Percentiles rank a stretch among this genome's conserved stretches.
phyloP scores from a whole-genome alignment of 1,284 basidiomycete genomes.

The Fistulina hepatica region DNA sequence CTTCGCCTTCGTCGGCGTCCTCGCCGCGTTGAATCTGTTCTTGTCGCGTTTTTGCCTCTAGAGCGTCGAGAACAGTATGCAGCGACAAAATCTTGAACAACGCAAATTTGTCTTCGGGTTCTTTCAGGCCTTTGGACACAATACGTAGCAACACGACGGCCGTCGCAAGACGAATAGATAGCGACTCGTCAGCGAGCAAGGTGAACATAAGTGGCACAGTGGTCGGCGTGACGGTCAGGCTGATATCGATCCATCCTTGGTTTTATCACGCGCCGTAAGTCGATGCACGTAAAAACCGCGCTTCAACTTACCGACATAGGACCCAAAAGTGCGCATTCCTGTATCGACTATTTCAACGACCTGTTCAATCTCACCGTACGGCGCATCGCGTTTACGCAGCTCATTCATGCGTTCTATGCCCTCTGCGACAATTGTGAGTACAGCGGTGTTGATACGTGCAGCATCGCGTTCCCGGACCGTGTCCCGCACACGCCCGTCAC shows the following conservation, averaged over 20 bases:
- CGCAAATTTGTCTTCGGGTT: conserved; percentile 83
- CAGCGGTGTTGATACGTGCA: conserved; percentile 74
- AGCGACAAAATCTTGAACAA: conserved; percentile 86
- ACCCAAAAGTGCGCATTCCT: conserved; percentile 84
- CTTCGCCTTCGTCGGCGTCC: conserved; percentile 66
- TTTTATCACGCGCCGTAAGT: conserved; percentile 8
- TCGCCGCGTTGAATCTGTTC: conserved; percentile 56
- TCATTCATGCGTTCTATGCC: conserved; percentile 49
- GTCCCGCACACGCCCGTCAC: conserved; percentile 80
- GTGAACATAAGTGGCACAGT: conserved; percentile 83
- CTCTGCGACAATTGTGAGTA: conserved; percentile 76
- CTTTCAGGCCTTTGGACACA: conserved; percentile 88
- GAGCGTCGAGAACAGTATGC: conserved; percentile 65
- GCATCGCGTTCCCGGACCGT: conserved; percentile 89
- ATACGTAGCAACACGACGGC: conserved; percentile 76
- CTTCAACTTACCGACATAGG: conserved; percentile 86
- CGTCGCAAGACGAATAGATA: conserved; percentile 77
- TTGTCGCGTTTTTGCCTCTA: conserved; percentile 68
- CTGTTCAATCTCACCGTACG: conserved; percentile 41
- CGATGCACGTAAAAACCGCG: conserved; percentile 1
- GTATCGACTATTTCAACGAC: conserved; percentile 79
- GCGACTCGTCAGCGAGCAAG: conserved; percentile 70
- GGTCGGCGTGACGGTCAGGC: conserved; percentile 84
- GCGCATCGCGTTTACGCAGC: conserved; percentile 40
- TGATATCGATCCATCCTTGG: conserved; percentile 99